Evolutionary conservation across 495 filamentous ascomycete species (phyloP).

Genomic region (Chaetomium cochliodes): DNA sequence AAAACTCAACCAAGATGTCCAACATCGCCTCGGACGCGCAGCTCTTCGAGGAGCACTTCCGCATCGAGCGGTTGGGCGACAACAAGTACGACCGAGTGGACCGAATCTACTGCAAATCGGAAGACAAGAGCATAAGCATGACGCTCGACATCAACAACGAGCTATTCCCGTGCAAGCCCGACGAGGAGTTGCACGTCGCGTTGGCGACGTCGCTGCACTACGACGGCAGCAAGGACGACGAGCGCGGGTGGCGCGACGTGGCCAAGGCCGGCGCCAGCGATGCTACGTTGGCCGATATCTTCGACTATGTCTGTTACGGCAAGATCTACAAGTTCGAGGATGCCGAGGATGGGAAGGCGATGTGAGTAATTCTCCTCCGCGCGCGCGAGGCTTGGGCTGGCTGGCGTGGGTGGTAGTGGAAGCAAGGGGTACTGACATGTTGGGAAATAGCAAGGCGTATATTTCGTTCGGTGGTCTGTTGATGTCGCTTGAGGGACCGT

Average conservation of each 20-base stretch:
- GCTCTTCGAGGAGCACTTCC: conserved; percentile 92
- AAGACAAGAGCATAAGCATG: conserved; percentile 65
- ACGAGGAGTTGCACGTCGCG: conserved; percentile 73
- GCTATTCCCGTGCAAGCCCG: conserved; percentile 72
- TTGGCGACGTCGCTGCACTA: conserved; percentile 81
- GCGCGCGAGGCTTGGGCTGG: too few relatives aligned
- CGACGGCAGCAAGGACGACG: conserved; percentile 72
- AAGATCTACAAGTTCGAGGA: conserved; percentile 98
- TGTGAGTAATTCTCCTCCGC: conserved; percentile 58
- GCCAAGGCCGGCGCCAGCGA: conserved; percentile 56
- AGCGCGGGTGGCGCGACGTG: conserved; percentile 76
- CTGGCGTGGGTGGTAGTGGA: too few relatives aligned
- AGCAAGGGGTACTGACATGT: conserved; percentile 25
- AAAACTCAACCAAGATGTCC: conserved; percentile 38
- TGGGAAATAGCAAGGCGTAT: conserved; percentile 72
- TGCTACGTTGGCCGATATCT: conserved; percentile 81
- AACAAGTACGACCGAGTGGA: conserved; percentile 94
- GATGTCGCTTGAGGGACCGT: conserved; percentile 86
- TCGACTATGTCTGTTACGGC: conserved; percentile 95
- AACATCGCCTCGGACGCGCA: conserved; percentile 69
- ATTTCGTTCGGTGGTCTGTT: conserved; percentile 89
- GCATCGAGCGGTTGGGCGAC: conserved; percentile 69
- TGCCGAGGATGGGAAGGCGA: conserved; percentile 69
- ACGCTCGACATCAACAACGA: conserved; percentile 92
- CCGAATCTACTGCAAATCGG: conserved; percentile 70